Percentiles rank a stretch among this genome's conserved stretches.
Evolutionary conservation across 345 rosid genomes (phyloP).

Genomic region (Diplotaxis tenuifolia): DNA sequence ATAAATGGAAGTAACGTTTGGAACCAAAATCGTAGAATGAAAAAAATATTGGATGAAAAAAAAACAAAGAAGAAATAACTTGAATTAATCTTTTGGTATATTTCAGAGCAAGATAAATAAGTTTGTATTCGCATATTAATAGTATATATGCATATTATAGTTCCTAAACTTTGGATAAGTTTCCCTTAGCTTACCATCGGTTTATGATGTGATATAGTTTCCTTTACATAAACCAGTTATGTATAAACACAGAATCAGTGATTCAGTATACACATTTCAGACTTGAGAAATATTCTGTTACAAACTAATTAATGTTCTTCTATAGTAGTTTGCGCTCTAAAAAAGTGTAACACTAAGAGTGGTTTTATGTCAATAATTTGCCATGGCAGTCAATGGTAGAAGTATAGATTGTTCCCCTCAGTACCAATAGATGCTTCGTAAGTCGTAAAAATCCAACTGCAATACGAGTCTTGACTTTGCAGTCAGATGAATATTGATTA

Average conservation of each 20-base stretch:
- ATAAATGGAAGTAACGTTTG: background rate
- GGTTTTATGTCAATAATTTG: background rate
- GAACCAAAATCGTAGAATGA: background rate
- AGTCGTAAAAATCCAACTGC: background rate
- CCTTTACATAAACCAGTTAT: background rate
- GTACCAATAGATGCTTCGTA: background rate
- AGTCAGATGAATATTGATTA: slow-evolving; percentile 2
- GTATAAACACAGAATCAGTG: background rate
- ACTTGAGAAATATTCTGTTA: background rate
- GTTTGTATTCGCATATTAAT: background rate
- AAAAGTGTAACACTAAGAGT: background rate
- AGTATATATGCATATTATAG: background rate
- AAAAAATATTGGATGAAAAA: background rate
- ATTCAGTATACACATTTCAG: background rate
- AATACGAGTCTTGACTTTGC: background rate
- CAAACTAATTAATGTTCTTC: background rate
- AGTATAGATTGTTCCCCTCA: background rate
- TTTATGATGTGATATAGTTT: background rate
- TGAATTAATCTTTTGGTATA: background rate
- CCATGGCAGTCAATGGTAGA: background rate
- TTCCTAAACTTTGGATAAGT: background rate
- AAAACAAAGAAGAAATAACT: background rate
- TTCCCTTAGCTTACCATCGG: background rate
- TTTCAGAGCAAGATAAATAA: background rate
- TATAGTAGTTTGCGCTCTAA: background rate